Evolutionary conservation across 208 protist species (phyloP).

Genomic region (Trypanosoma cruzi): DNA sequence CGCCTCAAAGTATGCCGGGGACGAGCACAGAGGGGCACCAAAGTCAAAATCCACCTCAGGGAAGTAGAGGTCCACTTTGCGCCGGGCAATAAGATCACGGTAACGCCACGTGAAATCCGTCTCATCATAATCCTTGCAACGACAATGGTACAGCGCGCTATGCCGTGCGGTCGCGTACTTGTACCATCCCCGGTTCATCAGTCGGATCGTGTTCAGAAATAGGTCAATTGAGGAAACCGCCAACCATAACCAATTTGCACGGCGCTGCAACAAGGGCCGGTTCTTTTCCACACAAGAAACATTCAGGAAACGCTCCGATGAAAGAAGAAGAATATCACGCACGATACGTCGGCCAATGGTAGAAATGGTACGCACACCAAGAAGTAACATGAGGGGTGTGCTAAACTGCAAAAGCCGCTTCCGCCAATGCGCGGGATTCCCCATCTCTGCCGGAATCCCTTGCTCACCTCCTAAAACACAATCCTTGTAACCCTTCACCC

Average conservation of each 20-base stretch:
- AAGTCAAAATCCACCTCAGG: conserved; percentile 82
- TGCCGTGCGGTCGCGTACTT: conserved; percentile 72
- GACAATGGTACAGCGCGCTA: conserved; percentile 58
- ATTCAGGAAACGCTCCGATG: conserved; percentile 63
- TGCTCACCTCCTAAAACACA: no score
- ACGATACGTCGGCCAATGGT: conserved; percentile 70
- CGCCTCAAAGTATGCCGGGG: conserved; percentile 73
- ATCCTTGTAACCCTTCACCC: neutral
- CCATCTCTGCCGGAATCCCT: conserved; percentile 44
- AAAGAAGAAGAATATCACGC: conserved; percentile 72
- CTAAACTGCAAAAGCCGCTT: conserved; percentile 62
- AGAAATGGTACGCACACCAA: conserved; percentile 68
- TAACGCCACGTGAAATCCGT: conserved; percentile 44
- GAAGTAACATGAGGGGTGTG: conserved; percentile 62
- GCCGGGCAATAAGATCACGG: conserved; percentile 56
- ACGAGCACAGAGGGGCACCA: conserved; percentile 73
- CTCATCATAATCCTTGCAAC: conserved; percentile 48
- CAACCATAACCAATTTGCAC: conserved; percentile 74
- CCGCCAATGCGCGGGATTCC: conserved; percentile 48
- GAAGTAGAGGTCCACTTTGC: conserved; percentile 72
- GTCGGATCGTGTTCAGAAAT: conserved; percentile 73
- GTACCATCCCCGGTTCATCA: conserved; percentile 66
- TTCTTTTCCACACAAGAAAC: conserved; percentile 55
- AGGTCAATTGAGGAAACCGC: conserved; percentile 73
- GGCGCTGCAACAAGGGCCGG: conserved; percentile 46